Evolutionary conservation across 2,329 filamentous ascomycete genomes (phyloP).

Genomic region (Triangularia setosa): DNA sequence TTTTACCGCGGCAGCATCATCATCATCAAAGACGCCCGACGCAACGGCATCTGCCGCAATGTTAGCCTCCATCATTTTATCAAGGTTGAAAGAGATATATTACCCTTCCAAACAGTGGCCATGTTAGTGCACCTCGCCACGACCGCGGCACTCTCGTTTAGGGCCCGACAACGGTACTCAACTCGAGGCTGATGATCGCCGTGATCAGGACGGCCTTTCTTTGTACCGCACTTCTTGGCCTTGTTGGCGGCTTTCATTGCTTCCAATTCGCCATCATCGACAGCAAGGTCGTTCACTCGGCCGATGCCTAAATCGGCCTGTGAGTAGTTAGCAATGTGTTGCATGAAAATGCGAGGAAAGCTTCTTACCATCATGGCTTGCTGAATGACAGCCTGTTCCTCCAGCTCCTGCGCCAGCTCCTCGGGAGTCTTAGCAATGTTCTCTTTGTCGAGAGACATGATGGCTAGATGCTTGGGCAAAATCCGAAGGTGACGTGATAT

Average conservation of each 20-base stretch:
- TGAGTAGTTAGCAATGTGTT: conserved; percentile 5
- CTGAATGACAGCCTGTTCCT: not conserved
- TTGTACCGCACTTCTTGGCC: not conserved
- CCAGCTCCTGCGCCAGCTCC: not conserved
- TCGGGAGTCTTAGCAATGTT: not conserved
- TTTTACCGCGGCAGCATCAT: conserved; percentile 29
- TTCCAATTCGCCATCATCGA: conserved; percentile 9
- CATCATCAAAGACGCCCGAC: conserved; percentile 29
- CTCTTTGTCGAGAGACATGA: not conserved
- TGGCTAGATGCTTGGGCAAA: not conserved
- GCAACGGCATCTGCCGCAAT: conserved; percentile 21
- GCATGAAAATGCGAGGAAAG: not conserved
- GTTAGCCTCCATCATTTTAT: conserved; percentile 1
- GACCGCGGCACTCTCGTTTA: not conserved
- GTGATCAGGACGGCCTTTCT: not conserved
- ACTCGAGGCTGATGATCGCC: not conserved
- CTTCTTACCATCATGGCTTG: conserved; percentile 14
- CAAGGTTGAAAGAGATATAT: not conserved
- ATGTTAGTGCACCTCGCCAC: not conserved
- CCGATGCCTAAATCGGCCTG: conserved; percentile 31
- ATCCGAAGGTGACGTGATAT: not conserved
- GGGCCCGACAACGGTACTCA: not conserved
- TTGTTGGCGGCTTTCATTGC: not conserved
- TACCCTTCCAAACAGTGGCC: not conserved
- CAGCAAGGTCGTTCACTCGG: conserved; percentile 25